Conservation (phyloP, 805 yeast species). For the Candida yuanshanica region DNA sequence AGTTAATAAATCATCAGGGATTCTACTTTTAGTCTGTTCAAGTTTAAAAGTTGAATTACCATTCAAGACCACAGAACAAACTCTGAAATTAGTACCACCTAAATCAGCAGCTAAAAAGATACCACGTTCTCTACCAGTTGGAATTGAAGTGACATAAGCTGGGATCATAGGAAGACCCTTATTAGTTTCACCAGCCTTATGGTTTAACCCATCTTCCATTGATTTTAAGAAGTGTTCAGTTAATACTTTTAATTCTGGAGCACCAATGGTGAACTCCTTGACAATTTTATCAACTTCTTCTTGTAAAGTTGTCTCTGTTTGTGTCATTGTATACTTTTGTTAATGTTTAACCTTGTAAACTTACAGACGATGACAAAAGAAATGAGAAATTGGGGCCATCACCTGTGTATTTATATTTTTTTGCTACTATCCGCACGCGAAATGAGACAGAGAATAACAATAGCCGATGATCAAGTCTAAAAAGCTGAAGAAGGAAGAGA, state of each 20-base stretch:
- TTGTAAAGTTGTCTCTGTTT: conserved; percentile 3
- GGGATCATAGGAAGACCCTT: conserved; percentile 87
- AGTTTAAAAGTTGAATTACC: conserved; percentile 78
- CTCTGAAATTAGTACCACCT: conserved; percentile 96
- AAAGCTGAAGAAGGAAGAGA: too few species aligned
- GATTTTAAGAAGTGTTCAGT: conserved; percentile 50
- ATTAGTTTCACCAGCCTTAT: conserved; percentile 31
- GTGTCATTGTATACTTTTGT: too few species aligned
- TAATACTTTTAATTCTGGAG: conserved; percentile 16
- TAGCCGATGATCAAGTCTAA: too few species aligned
- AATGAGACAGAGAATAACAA: not conserved
- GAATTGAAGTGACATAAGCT: conserved; percentile 77
- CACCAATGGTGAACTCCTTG: conserved; percentile 18
- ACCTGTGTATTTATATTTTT: not conserved
- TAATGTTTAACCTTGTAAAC: too few species aligned
- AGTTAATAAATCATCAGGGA: conserved; percentile 71
- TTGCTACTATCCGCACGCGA: not conserved
- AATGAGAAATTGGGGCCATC: not conserved
- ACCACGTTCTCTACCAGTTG: conserved; percentile 82
- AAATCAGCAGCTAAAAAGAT: conserved; percentile 84
- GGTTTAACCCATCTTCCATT: conserved; percentile 52
- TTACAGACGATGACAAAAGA: too few species aligned
- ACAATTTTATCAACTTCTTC: conserved; percentile 14
- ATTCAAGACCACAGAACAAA: conserved; percentile 74
- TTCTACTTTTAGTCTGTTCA: conserved; percentile 69